These are phyloP conservation scores for Heritiera littoralis DNA, from an alignment of 345 rosid genomes.

Conservation along the genomic window DNA sequence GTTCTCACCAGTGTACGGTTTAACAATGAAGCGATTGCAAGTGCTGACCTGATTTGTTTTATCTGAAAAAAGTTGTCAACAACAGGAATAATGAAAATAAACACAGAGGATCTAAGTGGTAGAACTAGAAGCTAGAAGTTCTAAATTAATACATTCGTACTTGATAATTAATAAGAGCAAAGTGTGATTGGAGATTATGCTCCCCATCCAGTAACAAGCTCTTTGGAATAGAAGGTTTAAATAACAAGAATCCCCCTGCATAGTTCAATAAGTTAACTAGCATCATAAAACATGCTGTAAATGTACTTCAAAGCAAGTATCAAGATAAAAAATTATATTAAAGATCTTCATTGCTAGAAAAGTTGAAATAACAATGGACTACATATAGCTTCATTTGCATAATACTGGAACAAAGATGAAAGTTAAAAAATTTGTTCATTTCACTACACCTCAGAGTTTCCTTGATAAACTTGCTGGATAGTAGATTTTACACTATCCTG, in stretches of 20 bases:
- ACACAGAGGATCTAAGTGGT: constrained; percentile 9
- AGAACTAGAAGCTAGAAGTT: constrained; percentile 23
- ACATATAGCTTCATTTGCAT: neutral
- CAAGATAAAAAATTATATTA: neutral
- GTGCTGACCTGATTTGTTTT: constrained; percentile 89
- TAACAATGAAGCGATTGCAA: constrained; percentile 79
- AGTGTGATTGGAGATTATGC: constrained; percentile 78
- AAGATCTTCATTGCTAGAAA: constrained; percentile 14
- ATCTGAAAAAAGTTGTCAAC: constrained; percentile 51
- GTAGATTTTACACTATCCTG: neutral
- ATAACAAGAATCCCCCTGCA: constrained; percentile 92
- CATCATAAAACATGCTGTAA: constrained; percentile 1
- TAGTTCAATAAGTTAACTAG: constrained; percentile 24
- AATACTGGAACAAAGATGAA: neutral
- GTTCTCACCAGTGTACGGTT: constrained; percentile 88
- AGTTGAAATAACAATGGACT: constrained; percentile 4
- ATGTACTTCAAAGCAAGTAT: neutral
- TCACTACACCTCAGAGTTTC: constrained; percentile 6
- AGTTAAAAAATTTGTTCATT: neutral
- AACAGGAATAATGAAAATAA: constrained; percentile 25
- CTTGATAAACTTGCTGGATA: neutral
- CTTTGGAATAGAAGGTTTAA: constrained; percentile 86
- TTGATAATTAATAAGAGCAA: constrained; percentile 78
- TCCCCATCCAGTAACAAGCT: constrained; percentile 80
- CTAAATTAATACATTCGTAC: constrained; percentile 44